These are phyloP conservation scores for Kwoniella sp. DNA, from an alignment of 768 basidiomycete species.

Conservation along the genomic window DNA sequence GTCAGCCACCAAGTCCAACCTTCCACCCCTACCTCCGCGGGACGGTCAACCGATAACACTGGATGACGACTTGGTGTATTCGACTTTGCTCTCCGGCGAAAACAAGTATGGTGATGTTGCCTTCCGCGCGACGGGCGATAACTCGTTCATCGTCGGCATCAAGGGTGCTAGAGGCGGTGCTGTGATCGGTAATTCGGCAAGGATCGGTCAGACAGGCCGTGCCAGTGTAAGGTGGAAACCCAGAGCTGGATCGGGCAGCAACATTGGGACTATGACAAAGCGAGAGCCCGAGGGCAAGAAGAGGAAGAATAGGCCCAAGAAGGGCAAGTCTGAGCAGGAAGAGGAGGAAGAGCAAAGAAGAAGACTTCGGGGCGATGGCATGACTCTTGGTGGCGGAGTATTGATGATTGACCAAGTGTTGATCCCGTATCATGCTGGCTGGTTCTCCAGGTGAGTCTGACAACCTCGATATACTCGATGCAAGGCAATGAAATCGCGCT, in stretches of 20 bases:
- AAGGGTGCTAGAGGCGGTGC: constrained; percentile 57
- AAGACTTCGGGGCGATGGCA: constrained; percentile 74
- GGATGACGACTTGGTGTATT: constrained; percentile 71
- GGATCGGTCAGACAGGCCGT: constrained; percentile 55
- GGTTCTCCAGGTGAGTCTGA: constrained; percentile 72
- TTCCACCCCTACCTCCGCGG: constrained; percentile 47
- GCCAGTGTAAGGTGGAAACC: constrained; percentile 63
- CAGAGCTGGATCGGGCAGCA: constrained; percentile 60
- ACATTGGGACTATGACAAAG: neutral
- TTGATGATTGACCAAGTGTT: constrained; percentile 82
- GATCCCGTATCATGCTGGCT: constrained; percentile 79
- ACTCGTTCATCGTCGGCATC: constrained; percentile 59
- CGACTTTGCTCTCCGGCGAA: constrained; percentile 63
- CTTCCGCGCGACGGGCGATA: constrained; percentile 63
- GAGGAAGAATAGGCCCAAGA: constrained; percentile 65
- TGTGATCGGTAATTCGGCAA: constrained; percentile 57
- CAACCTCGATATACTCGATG: neutral
- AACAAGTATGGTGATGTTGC: constrained; percentile 80
- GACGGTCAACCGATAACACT: constrained; percentile 75
- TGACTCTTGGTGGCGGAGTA: constrained; percentile 83
- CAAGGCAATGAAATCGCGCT: neutral
- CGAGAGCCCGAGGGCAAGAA: constrained; percentile 63
- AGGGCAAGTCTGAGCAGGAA: constrained; percentile 60
- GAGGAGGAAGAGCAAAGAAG: constrained; percentile 58
- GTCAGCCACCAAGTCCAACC: constrained; percentile 11